phyloP scores from a whole-genome alignment of 345 rosid species.

The Gynandropsis gynandra region DNA sequence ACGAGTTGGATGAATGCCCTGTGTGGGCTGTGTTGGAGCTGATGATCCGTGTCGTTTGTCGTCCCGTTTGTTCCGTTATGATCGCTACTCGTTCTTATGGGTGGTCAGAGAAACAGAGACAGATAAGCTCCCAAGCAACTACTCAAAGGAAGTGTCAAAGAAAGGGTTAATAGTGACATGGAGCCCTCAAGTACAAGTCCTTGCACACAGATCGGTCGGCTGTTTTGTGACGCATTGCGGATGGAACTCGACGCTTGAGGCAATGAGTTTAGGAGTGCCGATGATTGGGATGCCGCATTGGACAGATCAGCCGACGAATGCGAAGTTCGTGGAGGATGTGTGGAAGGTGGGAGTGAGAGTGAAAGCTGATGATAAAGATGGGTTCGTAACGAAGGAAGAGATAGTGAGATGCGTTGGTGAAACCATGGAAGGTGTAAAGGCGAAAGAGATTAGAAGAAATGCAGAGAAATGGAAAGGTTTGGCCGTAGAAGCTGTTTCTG shows the following conservation, averaged over 20 bases:
- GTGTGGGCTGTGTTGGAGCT: too few species aligned
- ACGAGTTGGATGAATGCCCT: too few species aligned
- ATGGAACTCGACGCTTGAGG: constrained; percentile 62
- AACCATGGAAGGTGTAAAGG: constrained; percentile 25
- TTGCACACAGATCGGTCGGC: constrained; percentile 37
- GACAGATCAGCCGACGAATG: constrained; percentile 30
- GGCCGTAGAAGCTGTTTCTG: constrained; percentile 31
- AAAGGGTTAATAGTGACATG: constrained; percentile 40
- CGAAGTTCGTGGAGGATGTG: constrained; percentile 34
- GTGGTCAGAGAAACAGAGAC: constrained; percentile 48
- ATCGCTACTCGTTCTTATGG: constrained; percentile 44
- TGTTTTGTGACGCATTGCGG: constrained; percentile 57
- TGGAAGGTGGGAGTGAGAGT: constrained; percentile 43
- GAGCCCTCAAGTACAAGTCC: constrained; percentile 47
- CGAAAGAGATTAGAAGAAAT: constrained; percentile 19
- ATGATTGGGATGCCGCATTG: constrained; percentile 36
- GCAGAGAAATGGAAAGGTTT: constrained; percentile 32
- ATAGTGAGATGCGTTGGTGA: constrained; percentile 26
- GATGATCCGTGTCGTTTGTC: too few species aligned
- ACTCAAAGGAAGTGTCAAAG: constrained; percentile 27
- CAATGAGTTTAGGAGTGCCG: constrained; percentile 47
- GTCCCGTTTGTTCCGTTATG: too few species aligned
- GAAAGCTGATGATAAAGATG: constrained; percentile 18
- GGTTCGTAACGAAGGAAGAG: constrained; percentile 26
- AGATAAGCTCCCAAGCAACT: constrained; percentile 32